These are phyloP conservation scores for Pleurotus pulmonarius DNA, from an alignment of 768 basidiomycete genomes.

Conservation along the genomic window DNA sequence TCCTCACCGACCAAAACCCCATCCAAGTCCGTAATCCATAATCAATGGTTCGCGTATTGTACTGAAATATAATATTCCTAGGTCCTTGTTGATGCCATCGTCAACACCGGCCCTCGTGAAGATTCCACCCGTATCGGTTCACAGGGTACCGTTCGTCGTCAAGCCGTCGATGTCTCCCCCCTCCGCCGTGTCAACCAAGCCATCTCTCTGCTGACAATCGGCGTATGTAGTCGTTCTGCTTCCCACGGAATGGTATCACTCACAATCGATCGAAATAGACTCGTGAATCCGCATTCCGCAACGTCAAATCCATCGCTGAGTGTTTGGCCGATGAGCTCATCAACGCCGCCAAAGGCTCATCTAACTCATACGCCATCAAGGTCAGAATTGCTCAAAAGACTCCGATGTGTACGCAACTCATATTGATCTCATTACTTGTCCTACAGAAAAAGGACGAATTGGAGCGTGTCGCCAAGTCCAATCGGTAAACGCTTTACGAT, in stretches of 20 bases:
- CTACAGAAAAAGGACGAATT: slow-evolving; percentile 97
- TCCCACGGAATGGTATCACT: background rate
- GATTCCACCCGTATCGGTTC: slow-evolving; percentile 99
- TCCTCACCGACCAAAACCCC: slow-evolving; percentile 99
- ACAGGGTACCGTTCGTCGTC: slow-evolving; percentile 98
- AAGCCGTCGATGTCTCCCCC: slow-evolving; percentile 99
- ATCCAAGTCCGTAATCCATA: slow-evolving; percentile 70
- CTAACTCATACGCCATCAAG: slow-evolving; percentile 99
- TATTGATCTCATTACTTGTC: slow-evolving; percentile 6
- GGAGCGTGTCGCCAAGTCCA: slow-evolving; percentile 99
- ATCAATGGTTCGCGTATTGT: background rate
- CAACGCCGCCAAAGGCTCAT: slow-evolving; percentile 99
- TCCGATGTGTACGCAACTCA: background rate
- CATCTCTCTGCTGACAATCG: slow-evolving; percentile 89
- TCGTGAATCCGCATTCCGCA: slow-evolving; percentile 99
- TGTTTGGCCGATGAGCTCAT: slow-evolving; percentile 99
- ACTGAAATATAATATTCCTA: slow-evolving; percentile 21
- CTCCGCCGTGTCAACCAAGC: slow-evolving; percentile 98
- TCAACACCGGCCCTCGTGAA: slow-evolving; percentile 99
- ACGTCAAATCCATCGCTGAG: slow-evolving; percentile 98
- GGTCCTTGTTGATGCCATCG: slow-evolving; percentile 97
- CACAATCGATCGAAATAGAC: slow-evolving; percentile 50
- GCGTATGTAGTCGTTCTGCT: slow-evolving; percentile 53
- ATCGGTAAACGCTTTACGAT: slow-evolving; percentile 64
- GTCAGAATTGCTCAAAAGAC: slow-evolving; percentile 31